phyloP scores from a whole-genome alignment of 768 basidiomycete genomes.

The Exidia glandulosa region DNA sequence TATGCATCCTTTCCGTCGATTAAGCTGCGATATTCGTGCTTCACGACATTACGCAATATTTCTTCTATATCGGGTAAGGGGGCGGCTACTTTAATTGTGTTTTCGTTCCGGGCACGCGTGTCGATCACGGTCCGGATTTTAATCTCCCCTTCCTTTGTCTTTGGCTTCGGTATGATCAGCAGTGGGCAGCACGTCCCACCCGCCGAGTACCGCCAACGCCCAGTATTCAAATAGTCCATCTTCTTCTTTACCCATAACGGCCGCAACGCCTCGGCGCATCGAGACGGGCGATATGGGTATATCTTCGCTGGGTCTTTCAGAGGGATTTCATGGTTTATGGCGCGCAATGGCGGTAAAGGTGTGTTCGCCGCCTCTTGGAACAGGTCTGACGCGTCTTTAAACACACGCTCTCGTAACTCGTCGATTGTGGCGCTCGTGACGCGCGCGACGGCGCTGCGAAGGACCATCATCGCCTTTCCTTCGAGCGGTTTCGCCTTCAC shows the following conservation, averaged over 20 bases:
- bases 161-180: slow-evolving; percentile 4
- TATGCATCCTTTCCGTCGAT: slow-evolving; percentile 8
- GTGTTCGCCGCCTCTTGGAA: slow-evolving; percentile 7
- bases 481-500: neutral
- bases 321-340: slow-evolving; percentile 31
- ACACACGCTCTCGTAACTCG: neutral
- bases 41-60: neutral
- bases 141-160: neutral
- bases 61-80: slow-evolving; percentile 3
- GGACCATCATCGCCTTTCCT: neutral
- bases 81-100: neutral
- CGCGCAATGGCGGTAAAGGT: slow-evolving; percentile 26
- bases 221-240: slow-evolving; percentile 3
- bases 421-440: neutral
- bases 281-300: slow-evolving; percentile 21
- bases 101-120: slow-evolving; percentile 1
- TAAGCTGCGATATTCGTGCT: neutral
- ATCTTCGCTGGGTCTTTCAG: slow-evolving; percentile 22
- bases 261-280: slow-evolving; percentile 22
- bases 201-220: slow-evolving; percentile 1
- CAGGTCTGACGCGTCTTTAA: neutral
- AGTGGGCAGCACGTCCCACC: slow-evolving; percentile 4
- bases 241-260: slow-evolving; percentile 21
- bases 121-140: slow-evolving; percentile 2
- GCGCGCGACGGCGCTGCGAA: neutral